Evolutionary conservation across 164 flowering plant species (phyloP).

Genomic region (Tetracentron sinense): DNA sequence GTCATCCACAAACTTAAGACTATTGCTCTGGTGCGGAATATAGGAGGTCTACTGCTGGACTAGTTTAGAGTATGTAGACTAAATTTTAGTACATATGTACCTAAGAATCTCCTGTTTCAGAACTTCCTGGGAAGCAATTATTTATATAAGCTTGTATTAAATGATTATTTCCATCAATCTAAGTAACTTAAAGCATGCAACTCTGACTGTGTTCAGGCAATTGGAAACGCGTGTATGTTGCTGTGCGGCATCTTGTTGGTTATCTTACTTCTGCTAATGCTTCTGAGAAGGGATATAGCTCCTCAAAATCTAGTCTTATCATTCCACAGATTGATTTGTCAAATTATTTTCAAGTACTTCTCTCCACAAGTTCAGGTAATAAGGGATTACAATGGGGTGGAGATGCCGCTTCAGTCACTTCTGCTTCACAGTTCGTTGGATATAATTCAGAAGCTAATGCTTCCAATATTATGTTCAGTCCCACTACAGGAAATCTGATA

Average conservation of each 20-base stretch:
- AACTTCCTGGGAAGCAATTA: not conserved
- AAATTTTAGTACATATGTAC: no score
- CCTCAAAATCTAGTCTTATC: constrained; percentile 17
- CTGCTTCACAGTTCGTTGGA: constrained; percentile 26
- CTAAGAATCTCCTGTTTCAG: no score
- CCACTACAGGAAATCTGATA: constrained; percentile 44
- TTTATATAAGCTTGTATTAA: not conserved
- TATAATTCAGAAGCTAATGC: constrained; percentile 24
- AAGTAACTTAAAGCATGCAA: not conserved
- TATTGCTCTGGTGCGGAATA: not conserved
- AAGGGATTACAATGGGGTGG: constrained; percentile 53
- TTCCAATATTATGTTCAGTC: constrained; percentile 20
- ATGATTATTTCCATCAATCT: not conserved
- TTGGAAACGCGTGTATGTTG: constrained; percentile 70
- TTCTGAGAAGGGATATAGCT: constrained; percentile 19
- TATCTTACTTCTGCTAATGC: constrained; percentile 34
- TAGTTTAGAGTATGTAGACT: no score
- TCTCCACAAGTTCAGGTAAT: constrained; percentile 25
- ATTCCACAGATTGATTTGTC: constrained; percentile 59
- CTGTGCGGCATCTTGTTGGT: constrained; percentile 62
- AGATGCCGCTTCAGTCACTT: constrained; percentile 13
- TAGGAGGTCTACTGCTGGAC: not conserved
- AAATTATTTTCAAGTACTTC: constrained; percentile 57
- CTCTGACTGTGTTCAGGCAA: constrained; percentile 47
- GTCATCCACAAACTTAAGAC: not conserved